Conservation (phyloP, 2,329 filamentous ascomycete genomes). For the Drechslerella dactyloides region DNA sequence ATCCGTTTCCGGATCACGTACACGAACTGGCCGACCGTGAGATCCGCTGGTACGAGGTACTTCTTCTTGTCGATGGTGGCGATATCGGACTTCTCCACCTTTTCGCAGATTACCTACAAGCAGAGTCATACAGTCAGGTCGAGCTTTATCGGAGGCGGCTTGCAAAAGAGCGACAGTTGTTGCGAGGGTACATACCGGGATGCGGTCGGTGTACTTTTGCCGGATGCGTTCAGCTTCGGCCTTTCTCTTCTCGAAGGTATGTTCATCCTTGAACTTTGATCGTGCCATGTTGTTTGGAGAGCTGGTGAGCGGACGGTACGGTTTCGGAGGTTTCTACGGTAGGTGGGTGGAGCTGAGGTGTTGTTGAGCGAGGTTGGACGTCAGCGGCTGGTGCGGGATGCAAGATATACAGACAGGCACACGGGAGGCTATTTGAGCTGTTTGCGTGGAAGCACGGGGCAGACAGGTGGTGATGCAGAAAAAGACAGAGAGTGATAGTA, state of each 20-base stretch:
- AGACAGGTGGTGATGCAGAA: constrained; percentile 49
- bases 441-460: neutral
- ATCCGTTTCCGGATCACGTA: constrained; percentile 99
- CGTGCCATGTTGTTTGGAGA: constrained; percentile 71
- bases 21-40: constrained; percentile 99
- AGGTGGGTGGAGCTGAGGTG: constrained; percentile 37
- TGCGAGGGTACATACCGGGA: constrained; percentile 74
- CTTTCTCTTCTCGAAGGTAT: constrained; percentile 99
- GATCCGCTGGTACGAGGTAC: constrained; percentile 94
- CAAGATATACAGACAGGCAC: neutral
- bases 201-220: constrained; percentile 98
- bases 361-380: constrained; percentile 28
- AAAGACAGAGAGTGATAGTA: constrained; percentile 52
- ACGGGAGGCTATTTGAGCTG: constrained; percentile 30
- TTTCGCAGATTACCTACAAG: constrained; percentile 93
- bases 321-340: constrained; percentile 51
- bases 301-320: constrained; percentile 51
- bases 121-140: constrained; percentile 40
- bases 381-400: constrained; percentile 1
- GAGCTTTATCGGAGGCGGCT: constrained; percentile 56
- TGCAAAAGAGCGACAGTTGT: constrained; percentile 18
- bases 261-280: constrained; percentile 99
- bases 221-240: constrained; percentile 98
- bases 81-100: constrained; percentile 99
- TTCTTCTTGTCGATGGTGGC: constrained; percentile 99